Base-by-base conservation (phyloP, 2,329 filamentous ascomycete genomes). In the Aphanocladium album region DNA sequence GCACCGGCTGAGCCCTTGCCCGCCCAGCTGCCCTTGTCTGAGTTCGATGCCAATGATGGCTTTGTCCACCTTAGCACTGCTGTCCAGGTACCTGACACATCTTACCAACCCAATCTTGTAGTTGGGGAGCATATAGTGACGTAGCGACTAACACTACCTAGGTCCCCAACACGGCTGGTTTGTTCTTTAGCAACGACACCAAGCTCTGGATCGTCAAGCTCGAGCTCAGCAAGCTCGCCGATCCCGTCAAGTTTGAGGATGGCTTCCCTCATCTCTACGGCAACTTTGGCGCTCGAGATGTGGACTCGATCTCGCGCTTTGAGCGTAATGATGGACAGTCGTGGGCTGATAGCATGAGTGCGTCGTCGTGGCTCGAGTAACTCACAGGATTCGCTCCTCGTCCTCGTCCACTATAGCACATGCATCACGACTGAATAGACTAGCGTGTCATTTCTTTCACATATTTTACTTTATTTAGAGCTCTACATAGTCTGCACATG, bases 1-100 rank as follows among this genome's bases (percentile, higher is more conserved):
- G 76, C 79, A 25, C 83, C 84, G 33, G 79, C 79, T 8, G 72
- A 77, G 23, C 81, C 83, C 2, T 74, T 87, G 39, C 84, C 84
- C 3, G 69, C 74, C 1, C 72, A 76, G 61, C 82, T 83, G 57
- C 83, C 85, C 16, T 76, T 83, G 62, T 87, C 84, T 14, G 79
- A 82, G 37, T 79, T 87, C 49, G 85, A 88, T 70, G 71, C 73
- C 64, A 77, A 81, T 39, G 84, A 87, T 67, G 84, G 84, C 53
- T 88, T 85, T 71, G 75, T 88, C 35, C 85, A 88, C 65, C 70
- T 88, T 17, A 87, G 84, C 68, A 83, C 80, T 0, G 76, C 80
- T 2, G 72, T 72, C 41, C 85, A 87, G 75, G 82, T 82, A 68
- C 66, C 69, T 63, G 43, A 14, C 17, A n/a, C 1, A 23, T 2